Conservation (phyloP, 108 stramenopile species). For the Conticribra guillardii region DNA sequence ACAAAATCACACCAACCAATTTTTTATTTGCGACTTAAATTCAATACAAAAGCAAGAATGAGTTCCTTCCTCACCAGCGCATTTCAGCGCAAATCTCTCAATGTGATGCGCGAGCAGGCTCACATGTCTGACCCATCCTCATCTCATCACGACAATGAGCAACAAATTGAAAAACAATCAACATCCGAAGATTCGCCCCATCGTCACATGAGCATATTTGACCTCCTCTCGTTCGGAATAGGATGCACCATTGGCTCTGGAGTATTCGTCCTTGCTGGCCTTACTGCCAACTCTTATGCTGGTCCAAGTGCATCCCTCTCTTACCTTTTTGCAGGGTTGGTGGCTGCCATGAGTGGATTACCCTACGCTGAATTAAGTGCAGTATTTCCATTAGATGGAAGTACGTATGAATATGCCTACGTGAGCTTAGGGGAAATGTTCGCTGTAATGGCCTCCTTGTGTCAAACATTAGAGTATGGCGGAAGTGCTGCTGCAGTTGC, state of each 20-base stretch:
- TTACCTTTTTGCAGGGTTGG: slow-evolving; percentile 73
- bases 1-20: too few species aligned
- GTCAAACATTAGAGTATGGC: slow-evolving; percentile 89
- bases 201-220: slow-evolving; percentile 69
- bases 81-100: slow-evolving; percentile 24
- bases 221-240: slow-evolving; percentile 84
- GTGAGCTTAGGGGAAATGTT: slow-evolving; percentile 82
- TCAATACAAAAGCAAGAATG: slow-evolving; percentile 8
- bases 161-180: not conserved
- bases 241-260: slow-evolving; percentile 86
- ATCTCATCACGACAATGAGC: not conserved
- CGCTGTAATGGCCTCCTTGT: slow-evolving; percentile 80
- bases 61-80: slow-evolving; percentile 15
- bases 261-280: slow-evolving; percentile 88
- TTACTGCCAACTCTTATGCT: slow-evolving; percentile 73
- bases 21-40: too few species aligned
- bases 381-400: slow-evolving; percentile 78
- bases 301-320: slow-evolving; percentile 81
- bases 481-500: slow-evolving; percentile 84
- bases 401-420: slow-evolving; percentile 77
- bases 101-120: slow-evolving; percentile 15
- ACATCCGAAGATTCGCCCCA: slow-evolving; percentile 7
- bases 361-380: slow-evolving; percentile 87
- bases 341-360: slow-evolving; percentile 65
- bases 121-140: slow-evolving; percentile 22